Evolutionary conservation across 2,329 filamentous ascomycete genomes (phyloP).

Genomic region (Botrytis deweyae): DNA sequence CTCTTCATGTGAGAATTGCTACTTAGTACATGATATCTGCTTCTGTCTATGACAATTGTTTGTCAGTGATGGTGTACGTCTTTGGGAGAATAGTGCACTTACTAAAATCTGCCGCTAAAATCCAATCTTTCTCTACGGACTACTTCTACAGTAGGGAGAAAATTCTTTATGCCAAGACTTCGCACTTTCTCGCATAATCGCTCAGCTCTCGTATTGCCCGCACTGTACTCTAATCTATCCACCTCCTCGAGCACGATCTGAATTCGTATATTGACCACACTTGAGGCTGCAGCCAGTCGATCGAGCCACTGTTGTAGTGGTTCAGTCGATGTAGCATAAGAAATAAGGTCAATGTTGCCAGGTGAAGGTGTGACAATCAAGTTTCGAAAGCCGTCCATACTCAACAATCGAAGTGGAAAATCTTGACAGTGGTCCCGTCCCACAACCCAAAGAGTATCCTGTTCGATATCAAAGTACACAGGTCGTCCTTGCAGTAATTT

Average conservation of each 20-base stretch:
- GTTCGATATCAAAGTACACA: background rate
- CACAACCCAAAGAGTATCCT: background rate
- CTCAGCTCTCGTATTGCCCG: background rate
- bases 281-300: background rate
- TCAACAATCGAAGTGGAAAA: background rate
- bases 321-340: background rate
- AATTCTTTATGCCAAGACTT: background rate
- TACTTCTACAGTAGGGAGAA: background rate
- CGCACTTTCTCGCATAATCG: background rate
- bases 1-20: background rate
- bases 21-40: background rate
- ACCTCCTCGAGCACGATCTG: background rate
- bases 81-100: background rate
- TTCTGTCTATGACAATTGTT: background rate
- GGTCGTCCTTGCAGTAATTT: background rate
- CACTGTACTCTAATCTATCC: background rate
- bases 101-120: background rate
- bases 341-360: fast-evolving
- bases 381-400: background rate
- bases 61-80: background rate
- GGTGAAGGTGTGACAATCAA: background rate
- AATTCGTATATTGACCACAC: background rate
- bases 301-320: background rate
- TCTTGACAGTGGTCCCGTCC: fast-evolving
- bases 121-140: background rate